Evolutionary conservation across 1,139 yeast genomes (phyloP), one percentile per base, ranked within the genome.

Genomic region (Pichia terricola): DNA sequence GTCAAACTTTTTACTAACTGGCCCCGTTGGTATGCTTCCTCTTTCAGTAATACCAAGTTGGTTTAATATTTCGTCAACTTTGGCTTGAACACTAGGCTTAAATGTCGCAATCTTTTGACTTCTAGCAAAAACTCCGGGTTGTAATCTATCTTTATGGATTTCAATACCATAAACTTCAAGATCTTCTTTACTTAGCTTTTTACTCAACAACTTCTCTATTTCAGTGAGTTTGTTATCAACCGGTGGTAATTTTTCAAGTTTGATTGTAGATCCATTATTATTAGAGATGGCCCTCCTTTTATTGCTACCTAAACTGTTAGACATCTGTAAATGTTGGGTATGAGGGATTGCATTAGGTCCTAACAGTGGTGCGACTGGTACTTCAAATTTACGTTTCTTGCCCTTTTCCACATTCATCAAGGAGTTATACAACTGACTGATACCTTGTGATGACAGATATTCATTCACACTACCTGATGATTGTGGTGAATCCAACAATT

Each of bases 1-100:
- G 55, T 91, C 97, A 60, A 84, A 89, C 57, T 78, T 80, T 8
- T 81, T 73, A 65, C 87, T 77, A 1, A 94, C 88, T 47, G 73
- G 78, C 38, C 84, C 77, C 0, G 98, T 86, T 3, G 95, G 94
- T 84, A 94, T 82, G 1, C 80, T 79, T 1, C 98, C 97, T 51
- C 84, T 79, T 55, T 94, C 81, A 1, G 81, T 71, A 27, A 91
- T 66, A 16, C 81, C 91, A 50, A 91, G 66, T 58, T 91, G 98
- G 47, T 81, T 84, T 49, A 91, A 65, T 4, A 80, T 72, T n/a
- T 77, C 73, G 45, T 73, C 70, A 7, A 89, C 86, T 51, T 87
- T 86, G 41, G 82, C 75, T 56, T 89, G 88, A 5, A 86, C 77
- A 1, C 91, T 72, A 10, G 84, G 84, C 53, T 80, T 80, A 55